Evolutionary conservation across 1,284 basidiomycete genomes (phyloP).

Genomic region (Cystobasidium sp.): DNA sequence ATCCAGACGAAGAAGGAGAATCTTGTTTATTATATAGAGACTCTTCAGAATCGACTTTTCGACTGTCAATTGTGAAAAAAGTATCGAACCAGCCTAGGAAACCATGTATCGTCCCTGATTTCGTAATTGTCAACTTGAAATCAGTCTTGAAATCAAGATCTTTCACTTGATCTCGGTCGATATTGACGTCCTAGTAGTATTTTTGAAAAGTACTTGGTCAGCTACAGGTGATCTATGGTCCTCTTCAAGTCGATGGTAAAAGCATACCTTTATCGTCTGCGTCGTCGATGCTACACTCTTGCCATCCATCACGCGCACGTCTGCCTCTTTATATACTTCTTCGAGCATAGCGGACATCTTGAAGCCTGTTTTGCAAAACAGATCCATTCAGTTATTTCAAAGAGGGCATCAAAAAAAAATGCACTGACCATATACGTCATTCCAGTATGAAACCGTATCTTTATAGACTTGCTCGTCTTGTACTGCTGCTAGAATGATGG

Average conservation of each 20-base stretch:
- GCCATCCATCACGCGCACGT: conserved; percentile 76
- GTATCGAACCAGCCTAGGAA: conserved; percentile 94
- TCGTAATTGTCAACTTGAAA: conserved; percentile 71
- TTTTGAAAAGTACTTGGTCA: conserved; percentile 45
- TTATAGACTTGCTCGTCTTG: conserved; percentile 74
- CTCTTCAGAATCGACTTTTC: conserved; percentile 61
- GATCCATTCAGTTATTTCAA: conserved; percentile 85
- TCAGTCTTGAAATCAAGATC: conserved; percentile 78
- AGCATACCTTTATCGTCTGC: conserved; percentile 68
- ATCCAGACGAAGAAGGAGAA: conserved; percentile 46
- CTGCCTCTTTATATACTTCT: conserved; percentile 73
- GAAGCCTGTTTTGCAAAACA: conserved; percentile 89
- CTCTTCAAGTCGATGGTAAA: neutral
- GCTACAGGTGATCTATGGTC: neutral
- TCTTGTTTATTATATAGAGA: no score
- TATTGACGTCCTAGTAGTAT: conserved; percentile 67
- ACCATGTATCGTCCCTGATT: conserved; percentile 70
- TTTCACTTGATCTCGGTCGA: conserved; percentile 67
- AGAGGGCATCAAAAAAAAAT: conserved; percentile 46
- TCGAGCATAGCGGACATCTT: conserved; percentile 78
- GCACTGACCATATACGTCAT: conserved; percentile 77
- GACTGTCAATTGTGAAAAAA: conserved; percentile 74
- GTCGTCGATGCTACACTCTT: conserved; percentile 73
- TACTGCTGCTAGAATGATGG: conserved; percentile 81
- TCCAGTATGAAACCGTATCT: conserved; percentile 86